Conservation (phyloP, 2,329 filamentous ascomycete species). For the Claviceps humidiphila region DNA sequence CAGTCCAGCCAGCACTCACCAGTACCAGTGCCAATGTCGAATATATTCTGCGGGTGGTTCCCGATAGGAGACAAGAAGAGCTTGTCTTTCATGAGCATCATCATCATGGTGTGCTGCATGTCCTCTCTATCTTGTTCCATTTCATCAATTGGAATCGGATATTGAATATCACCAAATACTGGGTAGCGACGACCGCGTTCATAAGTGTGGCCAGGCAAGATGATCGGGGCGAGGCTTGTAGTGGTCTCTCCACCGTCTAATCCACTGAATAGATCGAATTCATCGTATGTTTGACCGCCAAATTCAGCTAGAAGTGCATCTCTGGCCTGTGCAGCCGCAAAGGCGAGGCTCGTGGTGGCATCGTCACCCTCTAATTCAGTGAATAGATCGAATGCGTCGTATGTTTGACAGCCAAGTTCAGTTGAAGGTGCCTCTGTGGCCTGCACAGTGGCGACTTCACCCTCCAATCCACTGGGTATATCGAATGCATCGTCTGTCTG, state of each 20-base stretch:
- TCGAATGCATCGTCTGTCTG: too few relatives aligned
- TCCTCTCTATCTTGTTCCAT: constrained; percentile 25
- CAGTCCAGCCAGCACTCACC: constrained; percentile 2
- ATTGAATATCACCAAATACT: constrained; percentile 20
- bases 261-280: constrained; percentile 4
- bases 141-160: constrained; percentile 26
- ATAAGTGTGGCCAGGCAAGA: constrained; percentile 6
- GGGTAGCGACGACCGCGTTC: constrained; percentile 17
- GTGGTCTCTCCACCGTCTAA: constrained; percentile 2
- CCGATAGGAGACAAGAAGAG: constrained; percentile 29
- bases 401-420: background rate
- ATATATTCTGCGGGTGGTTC: constrained; percentile 19
- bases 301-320: constrained; percentile 1
- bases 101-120: constrained; percentile 26
- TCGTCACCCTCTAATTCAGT: constrained; percentile 1
- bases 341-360: background rate
- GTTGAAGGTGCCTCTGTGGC: background rate
- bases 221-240: constrained; percentile 5
- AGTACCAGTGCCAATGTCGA: constrained; percentile 26
- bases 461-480: too few relatives aligned
- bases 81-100: constrained; percentile 20
- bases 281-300: constrained; percentile 1
- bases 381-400: constrained; percentile 4
- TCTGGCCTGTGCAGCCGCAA: background rate
- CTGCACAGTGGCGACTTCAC: too few relatives aligned